Conservation (phyloP, 1,284 basidiomycete genomes). For the Spongispora temasekensis region DNA sequence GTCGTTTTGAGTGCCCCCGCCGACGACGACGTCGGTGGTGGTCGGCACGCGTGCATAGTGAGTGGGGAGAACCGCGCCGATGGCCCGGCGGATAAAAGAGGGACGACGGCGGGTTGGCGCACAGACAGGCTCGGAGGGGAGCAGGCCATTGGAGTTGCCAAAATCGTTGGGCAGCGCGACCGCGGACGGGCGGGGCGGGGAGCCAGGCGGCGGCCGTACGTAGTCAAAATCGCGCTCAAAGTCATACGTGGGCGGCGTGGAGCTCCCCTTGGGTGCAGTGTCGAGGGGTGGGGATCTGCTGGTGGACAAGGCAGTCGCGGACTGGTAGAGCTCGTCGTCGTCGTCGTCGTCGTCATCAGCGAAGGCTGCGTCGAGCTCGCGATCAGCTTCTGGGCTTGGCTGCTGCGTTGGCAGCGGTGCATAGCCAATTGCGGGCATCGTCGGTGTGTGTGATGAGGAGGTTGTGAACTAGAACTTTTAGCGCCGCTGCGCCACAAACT, state of each 20-base stretch:
- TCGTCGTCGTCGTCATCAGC: slow-evolving; percentile 56
- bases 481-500: no score
- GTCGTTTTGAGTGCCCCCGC: slow-evolving; percentile 85
- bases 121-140: slow-evolving; percentile 57
- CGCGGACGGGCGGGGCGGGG: slow-evolving; percentile 67
- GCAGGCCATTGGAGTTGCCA: slow-evolving; percentile 79
- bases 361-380: slow-evolving; percentile 70
- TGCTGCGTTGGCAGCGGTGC: slow-evolving; percentile 52
- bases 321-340: slow-evolving; percentile 49
- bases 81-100: slow-evolving; percentile 59
- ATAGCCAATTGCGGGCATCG: slow-evolving; percentile 56
- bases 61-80: slow-evolving; percentile 73
- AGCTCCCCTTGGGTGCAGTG: slow-evolving; percentile 5
- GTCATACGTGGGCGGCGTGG: slow-evolving; percentile 59
- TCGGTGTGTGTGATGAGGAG: no score
- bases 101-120: slow-evolving; percentile 37
- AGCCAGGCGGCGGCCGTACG: slow-evolving; percentile 75
- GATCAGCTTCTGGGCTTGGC: slow-evolving; percentile 48
- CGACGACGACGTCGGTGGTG: slow-evolving; percentile 48
- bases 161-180: slow-evolving; percentile 65
- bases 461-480: no score
- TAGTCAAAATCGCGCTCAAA: slow-evolving; percentile 83
- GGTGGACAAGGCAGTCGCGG: slow-evolving; percentile 27
- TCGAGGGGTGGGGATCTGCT: slow-evolving; percentile 2
- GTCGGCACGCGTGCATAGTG: slow-evolving; percentile 68